Evolutionary conservation across 2,329 filamentous ascomycete genomes (phyloP), one percentile per base, ranked within the genome.

Genomic region (Gliomastix tumulicola): DNA sequence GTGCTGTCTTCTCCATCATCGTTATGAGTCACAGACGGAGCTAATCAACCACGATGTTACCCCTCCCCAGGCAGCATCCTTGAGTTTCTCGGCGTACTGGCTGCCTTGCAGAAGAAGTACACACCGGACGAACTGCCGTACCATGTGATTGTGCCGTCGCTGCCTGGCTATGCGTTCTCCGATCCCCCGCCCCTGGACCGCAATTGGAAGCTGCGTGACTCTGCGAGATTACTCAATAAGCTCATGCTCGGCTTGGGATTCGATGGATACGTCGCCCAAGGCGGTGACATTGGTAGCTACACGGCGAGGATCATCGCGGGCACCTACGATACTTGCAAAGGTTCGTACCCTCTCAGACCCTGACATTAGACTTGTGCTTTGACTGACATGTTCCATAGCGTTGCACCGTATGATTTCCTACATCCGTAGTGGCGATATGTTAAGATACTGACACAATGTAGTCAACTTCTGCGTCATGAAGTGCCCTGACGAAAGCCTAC

Each of bases 141-240:
- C 31, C 40, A 42, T 22, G 31, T 42, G 19, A 32, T 42, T 18
- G 19, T 42, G 6, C 40, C 40, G 18, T 32, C 40, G 22, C 37
- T 42, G 22, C 40, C 40, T 2, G 40, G 40, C 32, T 42, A 39
- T 18, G 40, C 27, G 7, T 42, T 39, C 30, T 42, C 40, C 20
- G 37, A 23, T 18, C 37, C 30, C 23, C 39, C 39, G 8, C 37
- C 40, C n/a, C 35, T 16, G 17, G 37, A 42, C 16, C 34, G 17
- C 18, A 34, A 32, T 21, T 42, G 37, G 37, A 23, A 34, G 16
- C 34, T 35, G 21, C 27, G 22, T 23, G 22, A 30, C 12, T 37
- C 37, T 4, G 40, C 37, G 27, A 19, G 37, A 10, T 22, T 34
- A 20, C 34, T 32, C 30, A 30, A 23, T 10, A 30, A 34, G 23